These are phyloP conservation scores for Magnolia kwangsiensis DNA, from an alignment of 164 flowering plant genomes.

Conservation along the genomic window DNA sequence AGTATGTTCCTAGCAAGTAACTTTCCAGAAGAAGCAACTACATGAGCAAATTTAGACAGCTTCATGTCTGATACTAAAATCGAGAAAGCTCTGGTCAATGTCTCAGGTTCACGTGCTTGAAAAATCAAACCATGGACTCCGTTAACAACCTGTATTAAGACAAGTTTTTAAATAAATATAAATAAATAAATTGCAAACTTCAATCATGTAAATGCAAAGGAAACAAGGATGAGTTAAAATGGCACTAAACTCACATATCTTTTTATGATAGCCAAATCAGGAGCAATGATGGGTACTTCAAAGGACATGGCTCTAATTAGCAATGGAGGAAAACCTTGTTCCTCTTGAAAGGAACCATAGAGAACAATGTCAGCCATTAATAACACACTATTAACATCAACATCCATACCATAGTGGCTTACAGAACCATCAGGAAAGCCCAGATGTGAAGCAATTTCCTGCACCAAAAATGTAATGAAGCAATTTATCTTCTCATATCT, in stretches of 20 bases:
- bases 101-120: slow-evolving; percentile 53
- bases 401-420: slow-evolving; percentile 65
- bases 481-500: not conserved
- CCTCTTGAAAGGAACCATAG: slow-evolving; percentile 82
- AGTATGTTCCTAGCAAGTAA: slow-evolving; percentile 70
- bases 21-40: slow-evolving; percentile 70
- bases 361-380: slow-evolving; percentile 84
- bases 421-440: slow-evolving; percentile 65
- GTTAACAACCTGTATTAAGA: slow-evolving; percentile 62
- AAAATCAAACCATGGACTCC: slow-evolving; percentile 71
- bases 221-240: not conserved
- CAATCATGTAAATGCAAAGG: not conserved
- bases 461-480: slow-evolving; percentile 9
- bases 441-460: slow-evolving; percentile 72
- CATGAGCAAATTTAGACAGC: slow-evolving; percentile 60
- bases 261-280: slow-evolving; percentile 65
- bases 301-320: slow-evolving; percentile 85
- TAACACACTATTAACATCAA: slow-evolving; percentile 61
- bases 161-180: slow-evolving; percentile 3
- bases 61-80: slow-evolving; percentile 56
- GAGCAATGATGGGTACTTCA: slow-evolving; percentile 71
- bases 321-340: slow-evolving; percentile 84
- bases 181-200: not conserved
- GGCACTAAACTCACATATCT: slow-evolving; percentile 60
- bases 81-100: slow-evolving; percentile 64